Base-by-base conservation (phyloP, 441 rosid genomes). In the Codiaeum variegatum region DNA sequence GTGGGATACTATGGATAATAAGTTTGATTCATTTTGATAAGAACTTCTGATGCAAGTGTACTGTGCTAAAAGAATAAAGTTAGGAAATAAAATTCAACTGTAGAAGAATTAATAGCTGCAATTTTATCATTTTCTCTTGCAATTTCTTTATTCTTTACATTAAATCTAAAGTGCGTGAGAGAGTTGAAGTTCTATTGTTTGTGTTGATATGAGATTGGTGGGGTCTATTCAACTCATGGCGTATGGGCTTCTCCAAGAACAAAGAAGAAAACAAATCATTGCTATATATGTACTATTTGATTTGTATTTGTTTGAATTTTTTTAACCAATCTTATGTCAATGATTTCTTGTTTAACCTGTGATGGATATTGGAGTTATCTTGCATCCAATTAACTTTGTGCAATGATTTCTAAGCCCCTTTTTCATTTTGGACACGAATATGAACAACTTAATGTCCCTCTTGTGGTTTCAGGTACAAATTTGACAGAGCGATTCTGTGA, bases 401-500 rank as follows among this genome's bases (percentile, higher is more conserved):
- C 56, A n/a, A n/a, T n/a, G n/a, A n/a, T n/a, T 19, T 52, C 40
- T 16, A 13, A 16, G 15, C 46, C 18, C 7, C 26, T 34, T 19
- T 58, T 23, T 44, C 66, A 23, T 62, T 23, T 66, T 79, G 63
- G 40, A 44, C 44, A 54, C 28, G 36, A 67, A 42, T 18, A 40
- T 82, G 76, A 69, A 75, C 59, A 75, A 42, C 16, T 74, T 24
- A 65, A 13, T 51, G 24, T 42, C 66, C 36, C 47, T 75, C 58
- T 18, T 18, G 69, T 79, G 78, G 40, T 78, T 29, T 59, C 79
- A 95, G 99, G 97, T 85, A 90, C 90, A 56, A 89, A 87, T 90
- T 87, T 95, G 88, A 86, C 83, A 0, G 88, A 88, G 80, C 89
- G 96, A 46, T 95, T 95, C 80, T 60, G 69, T 77, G 99, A 95